Conservation (phyloP, 371 early-diverging fungal species). For the Saksenaea vasiformis region DNA sequence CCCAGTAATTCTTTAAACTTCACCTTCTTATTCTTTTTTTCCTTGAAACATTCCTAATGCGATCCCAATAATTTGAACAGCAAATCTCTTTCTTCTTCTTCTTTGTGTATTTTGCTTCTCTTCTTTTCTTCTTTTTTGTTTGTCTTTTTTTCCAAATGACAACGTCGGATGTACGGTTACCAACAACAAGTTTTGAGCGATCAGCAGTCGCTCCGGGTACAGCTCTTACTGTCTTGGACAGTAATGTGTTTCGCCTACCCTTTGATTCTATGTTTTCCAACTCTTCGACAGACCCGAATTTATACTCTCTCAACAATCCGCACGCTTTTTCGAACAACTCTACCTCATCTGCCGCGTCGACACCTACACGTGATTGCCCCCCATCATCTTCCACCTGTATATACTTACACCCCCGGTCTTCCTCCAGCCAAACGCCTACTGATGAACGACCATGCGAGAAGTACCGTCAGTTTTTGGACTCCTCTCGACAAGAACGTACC, state of each 20-base stretch:
- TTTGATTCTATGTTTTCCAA: not conserved
- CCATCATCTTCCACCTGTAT: conserved; percentile 1
- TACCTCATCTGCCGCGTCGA: not conserved
- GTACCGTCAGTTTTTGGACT: conserved; percentile 20
- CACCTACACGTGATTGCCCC: conserved; percentile 1
- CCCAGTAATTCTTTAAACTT: not conserved
- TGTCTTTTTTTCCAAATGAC: conserved; percentile 17
- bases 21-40: not conserved
- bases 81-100: not conserved
- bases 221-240: conserved; percentile 4
- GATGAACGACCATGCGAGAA: conserved; percentile 21
- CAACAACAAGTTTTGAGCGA: conserved; percentile 18
- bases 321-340: conserved; percentile 5
- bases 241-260: conserved; percentile 6
- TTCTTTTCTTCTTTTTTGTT: conserved; percentile 1
- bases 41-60: not conserved
- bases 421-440: conserved; percentile 7
- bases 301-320: conserved; percentile 14
- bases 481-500: conserved; percentile 26
- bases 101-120: conserved; percentile 2
- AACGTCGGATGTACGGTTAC: conserved; percentile 22
- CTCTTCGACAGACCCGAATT: conserved; percentile 12
- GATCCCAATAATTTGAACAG: conserved; percentile 1
- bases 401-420: conserved; percentile 5
- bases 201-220: conserved; percentile 9